Base-by-base conservation (phyloP, 2,329 filamentous ascomycete genomes). In the Verticillium isaacii region DNA sequence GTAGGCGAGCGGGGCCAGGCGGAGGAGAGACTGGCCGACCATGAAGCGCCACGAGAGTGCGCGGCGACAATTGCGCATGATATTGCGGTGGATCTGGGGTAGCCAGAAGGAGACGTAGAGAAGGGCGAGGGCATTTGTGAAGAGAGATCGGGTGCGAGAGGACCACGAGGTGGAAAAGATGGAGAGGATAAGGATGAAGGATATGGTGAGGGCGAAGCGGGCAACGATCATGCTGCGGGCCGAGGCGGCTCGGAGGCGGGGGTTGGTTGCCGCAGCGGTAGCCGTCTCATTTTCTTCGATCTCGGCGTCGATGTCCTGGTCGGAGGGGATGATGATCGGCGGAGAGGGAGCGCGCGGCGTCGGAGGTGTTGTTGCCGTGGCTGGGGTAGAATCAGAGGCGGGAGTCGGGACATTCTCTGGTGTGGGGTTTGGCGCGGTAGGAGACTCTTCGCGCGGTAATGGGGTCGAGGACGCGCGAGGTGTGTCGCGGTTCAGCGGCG, bases 31-130 rank as follows among this genome's bases (percentile, higher is more conserved):
- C 73, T 97, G 91, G 2, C 93, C 93, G 25, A 93, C 72, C 61
- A 97, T 89, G 71, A 96, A 99, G 63, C 90, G 89, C 93, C 93
- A 97, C 3, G 89, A 85, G n/a, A 98, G 81, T 1, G 94, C 93
- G 69, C 91, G 91, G 50, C 93, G 91, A 74, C 93, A 97, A 75
- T 97, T 97, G 60, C 94, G 91, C 75, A 91, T 87, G 60, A 90
- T 82, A 73, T 99, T 99, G 65, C 95, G 91, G 71, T 90, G 86
- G 67, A 98, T 96, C 73, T 99, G 95, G 0, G 95, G 94, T 1
- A 88, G 72, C 94, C 94, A 98, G 71, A 97, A 89, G 23, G 93
- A 97, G 55, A 97, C 85, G 72, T 97, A 97, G 60, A 84, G 66
- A 68, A 94, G 86, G 2, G 85, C 82, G 25, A 96, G 77, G 2